Evolutionary conservation across 2,329 filamentous ascomycete genomes (phyloP).

Genomic region (Claviceps citrina): DNA sequence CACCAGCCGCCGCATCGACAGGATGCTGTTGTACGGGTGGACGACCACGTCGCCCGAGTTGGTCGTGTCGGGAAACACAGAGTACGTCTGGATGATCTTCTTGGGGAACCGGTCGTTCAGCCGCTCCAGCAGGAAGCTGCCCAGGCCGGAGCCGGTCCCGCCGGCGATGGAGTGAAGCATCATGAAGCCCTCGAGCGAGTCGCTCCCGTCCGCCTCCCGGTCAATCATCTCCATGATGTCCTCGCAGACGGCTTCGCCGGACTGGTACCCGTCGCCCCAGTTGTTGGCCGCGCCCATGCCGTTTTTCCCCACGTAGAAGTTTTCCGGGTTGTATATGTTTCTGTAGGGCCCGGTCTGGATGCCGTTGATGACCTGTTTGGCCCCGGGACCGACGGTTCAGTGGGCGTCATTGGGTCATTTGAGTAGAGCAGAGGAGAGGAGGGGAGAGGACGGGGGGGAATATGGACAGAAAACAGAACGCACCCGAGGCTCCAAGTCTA

Average conservation of each 20-base stretch:
- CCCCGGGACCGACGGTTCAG: too few species aligned
- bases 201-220: constrained; percentile 91
- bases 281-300: constrained; percentile 93
- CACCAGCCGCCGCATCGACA: constrained; percentile 78
- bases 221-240: constrained; percentile 99
- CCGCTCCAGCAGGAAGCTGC: constrained; percentile 84
- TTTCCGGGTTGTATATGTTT: constrained; percentile 99
- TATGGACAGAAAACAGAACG: constrained; percentile 2
- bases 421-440: neutral
- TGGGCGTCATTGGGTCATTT: too few species aligned
- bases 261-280: constrained; percentile 93
- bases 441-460: neutral
- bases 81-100: constrained; percentile 98
- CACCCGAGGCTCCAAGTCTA: constrained; percentile 86
- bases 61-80: constrained; percentile 89
- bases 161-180: constrained; percentile 95
- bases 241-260: constrained; percentile 80
- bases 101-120: constrained; percentile 97
- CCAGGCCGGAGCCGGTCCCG: constrained; percentile 88
- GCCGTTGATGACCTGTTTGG: constrained; percentile 70
- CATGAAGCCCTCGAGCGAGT: constrained; percentile 98
- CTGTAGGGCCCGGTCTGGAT: constrained; percentile 91
- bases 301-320: constrained; percentile 93
- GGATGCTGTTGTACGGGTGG: constrained; percentile 92
- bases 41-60: constrained; percentile 83